These are phyloP conservation scores for Whalleya microplaca DNA, from an alignment of 2,329 filamentous ascomycete species.

Conservation along the genomic window DNA sequence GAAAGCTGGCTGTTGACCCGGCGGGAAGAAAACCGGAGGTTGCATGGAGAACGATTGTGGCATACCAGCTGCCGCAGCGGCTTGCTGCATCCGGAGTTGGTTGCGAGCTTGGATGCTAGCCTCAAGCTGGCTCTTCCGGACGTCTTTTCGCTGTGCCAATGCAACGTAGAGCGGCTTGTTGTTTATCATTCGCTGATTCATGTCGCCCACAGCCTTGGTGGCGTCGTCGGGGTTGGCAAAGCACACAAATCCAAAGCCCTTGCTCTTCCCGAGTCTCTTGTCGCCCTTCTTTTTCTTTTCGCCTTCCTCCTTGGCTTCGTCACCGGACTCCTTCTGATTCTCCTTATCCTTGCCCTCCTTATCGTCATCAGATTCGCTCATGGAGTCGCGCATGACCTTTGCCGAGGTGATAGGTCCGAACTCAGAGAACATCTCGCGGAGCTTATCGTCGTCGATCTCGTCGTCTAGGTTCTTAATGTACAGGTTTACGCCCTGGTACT, in stretches of 20 bases:
- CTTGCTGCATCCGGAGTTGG: constrained; percentile 97
- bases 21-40: constrained; percentile 88
- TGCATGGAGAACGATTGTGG: constrained; percentile 87
- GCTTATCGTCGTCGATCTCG: constrained; percentile 96
- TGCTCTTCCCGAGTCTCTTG: constrained; percentile 91
- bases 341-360: constrained; percentile 57
- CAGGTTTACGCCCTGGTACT: constrained; percentile 99
- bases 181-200: constrained; percentile 99
- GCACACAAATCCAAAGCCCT: constrained; percentile 99
- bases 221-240: constrained; percentile 99
- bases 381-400: constrained; percentile 95
- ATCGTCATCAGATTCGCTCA: constrained; percentile 58
- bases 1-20: constrained; percentile 76
- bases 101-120: constrained; percentile 99
- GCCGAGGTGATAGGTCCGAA: constrained; percentile 97
- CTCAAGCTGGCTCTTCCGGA: constrained; percentile 98
- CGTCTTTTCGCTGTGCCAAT: constrained; percentile 98
- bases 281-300: constrained; percentile 67
- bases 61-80: constrained; percentile 87
- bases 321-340: constrained; percentile 52
- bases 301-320: constrained; percentile 55
- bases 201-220: constrained; percentile 97
- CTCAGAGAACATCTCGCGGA: constrained; percentile 88
- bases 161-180: constrained; percentile 97
- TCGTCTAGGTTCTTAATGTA: constrained; percentile 99